phyloP scores from a whole-genome alignment of 1,139 yeast genomes.

The Geotrichum macrosporum region DNA sequence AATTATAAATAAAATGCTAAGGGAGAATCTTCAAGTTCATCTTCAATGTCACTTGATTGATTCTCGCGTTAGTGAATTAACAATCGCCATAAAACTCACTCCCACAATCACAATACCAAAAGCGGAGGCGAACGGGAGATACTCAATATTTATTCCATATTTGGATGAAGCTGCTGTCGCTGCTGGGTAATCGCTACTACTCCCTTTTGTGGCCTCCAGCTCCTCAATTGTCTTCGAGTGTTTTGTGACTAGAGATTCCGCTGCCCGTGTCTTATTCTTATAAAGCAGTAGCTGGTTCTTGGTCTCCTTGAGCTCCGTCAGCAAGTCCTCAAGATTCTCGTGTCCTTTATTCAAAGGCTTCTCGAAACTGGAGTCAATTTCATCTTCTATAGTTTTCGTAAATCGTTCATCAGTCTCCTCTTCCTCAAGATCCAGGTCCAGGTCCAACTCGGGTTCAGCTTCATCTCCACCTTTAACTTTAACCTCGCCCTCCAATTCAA shows the following conservation, averaged over 20 bases:
- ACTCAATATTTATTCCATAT: constrained; percentile 2
- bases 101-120: constrained; percentile 32
- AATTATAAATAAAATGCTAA: background rate
- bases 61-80: constrained; percentile 28
- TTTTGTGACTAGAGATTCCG: constrained; percentile 26
- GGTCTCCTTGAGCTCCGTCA: constrained; percentile 23
- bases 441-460: no score
- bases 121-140: constrained; percentile 29
- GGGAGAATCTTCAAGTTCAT: background rate
- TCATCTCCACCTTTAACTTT: constrained; percentile 7
- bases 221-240: constrained; percentile 26
- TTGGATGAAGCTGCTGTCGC: constrained; percentile 8
- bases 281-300: constrained; percentile 23
- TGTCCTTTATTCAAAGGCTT: no score
- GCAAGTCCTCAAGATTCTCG: constrained; percentile 11
- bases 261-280: constrained; percentile 25
- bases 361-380: no score
- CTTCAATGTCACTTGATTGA: background rate
- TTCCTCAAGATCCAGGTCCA: no score
- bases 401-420: no score
- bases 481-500: background rate
- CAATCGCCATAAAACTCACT: constrained; percentile 28
- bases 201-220: constrained; percentile 17
- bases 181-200: no score
- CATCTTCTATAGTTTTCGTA: no score